Evolutionary conservation across 179 eudicot species (phyloP).

Genomic region (Sideroxylon spinosum): DNA sequence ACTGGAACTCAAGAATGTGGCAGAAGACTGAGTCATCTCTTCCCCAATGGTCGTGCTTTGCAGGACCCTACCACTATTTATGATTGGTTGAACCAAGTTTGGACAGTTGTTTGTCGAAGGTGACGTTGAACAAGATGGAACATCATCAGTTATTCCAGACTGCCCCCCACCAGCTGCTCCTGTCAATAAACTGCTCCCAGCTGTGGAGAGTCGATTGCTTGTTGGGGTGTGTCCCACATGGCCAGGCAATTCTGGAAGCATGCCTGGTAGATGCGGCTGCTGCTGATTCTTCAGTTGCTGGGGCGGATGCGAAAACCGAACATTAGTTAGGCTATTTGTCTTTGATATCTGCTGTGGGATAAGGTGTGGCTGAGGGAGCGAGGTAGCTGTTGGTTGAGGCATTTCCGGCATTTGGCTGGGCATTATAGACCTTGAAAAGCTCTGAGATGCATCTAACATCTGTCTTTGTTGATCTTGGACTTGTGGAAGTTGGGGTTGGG

Average conservation of each 20-base stretch:
- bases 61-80: conserved; percentile 46
- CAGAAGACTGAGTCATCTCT: conserved; percentile 44
- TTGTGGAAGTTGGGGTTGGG: conserved; percentile 25
- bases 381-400: conserved; percentile 38
- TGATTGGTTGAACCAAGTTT: conserved; percentile 31
- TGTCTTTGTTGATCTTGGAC: conserved; percentile 57
- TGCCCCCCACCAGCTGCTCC: conserved; percentile 51
- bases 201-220: conserved; percentile 48
- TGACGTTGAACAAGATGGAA: conserved; percentile 85
- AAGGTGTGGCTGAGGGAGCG: conserved; percentile 47
- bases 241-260: conserved; percentile 44
- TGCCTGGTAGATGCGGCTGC: conserved; percentile 36
- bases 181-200: conserved; percentile 41
- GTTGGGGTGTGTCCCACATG: conserved; percentile 31
- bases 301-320: conserved; percentile 43
- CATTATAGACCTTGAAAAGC: conserved; percentile 50
- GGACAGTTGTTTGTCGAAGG: conserved; percentile 75
- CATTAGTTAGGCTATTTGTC: conserved; percentile 36
- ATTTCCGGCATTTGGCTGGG: conserved; percentile 46
- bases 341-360: conserved; percentile 10
- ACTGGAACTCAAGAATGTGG: conserved; percentile 35
- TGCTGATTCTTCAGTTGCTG: conserved; percentile 46
- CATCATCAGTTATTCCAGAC: conserved; percentile 62
- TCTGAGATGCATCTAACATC: conserved; percentile 44
- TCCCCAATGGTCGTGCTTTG: conserved; percentile 35